phyloP scores from a whole-genome alignment of 2,329 filamentous ascomycete genomes.

The Scopulariopsis brevicaulis region DNA sequence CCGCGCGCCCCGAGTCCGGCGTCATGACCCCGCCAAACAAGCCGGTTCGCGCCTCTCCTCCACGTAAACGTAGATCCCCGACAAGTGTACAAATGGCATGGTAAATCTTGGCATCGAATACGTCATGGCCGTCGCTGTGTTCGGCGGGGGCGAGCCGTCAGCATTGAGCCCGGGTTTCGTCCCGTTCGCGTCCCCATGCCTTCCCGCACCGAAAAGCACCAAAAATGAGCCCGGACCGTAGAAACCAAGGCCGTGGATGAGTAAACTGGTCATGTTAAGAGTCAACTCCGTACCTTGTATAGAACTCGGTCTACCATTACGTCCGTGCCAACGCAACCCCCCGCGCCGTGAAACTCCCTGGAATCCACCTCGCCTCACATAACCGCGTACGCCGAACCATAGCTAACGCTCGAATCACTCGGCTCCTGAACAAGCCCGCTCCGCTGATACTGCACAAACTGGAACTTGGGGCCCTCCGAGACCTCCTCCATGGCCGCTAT shows the following conservation, averaged over 20 bases:
- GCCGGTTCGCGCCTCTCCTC: too few species aligned
- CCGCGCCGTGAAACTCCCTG: neutral
- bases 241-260: too few species aligned
- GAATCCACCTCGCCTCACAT: slow-evolving; percentile 26
- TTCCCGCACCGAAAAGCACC: neutral
- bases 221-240: neutral
- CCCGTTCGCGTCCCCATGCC: neutral
- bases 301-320: too few species aligned
- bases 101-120: too few species aligned
- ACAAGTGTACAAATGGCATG: too few species aligned
- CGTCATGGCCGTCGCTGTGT: too few species aligned
- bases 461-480: slow-evolving; percentile 45
- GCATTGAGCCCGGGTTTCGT: neutral
- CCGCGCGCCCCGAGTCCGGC: too few species aligned
- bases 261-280: too few species aligned
- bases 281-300: too few species aligned
- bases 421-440: slow-evolving; percentile 62
- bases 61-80: too few species aligned
- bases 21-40: too few species aligned
- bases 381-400: slow-evolving; percentile 83
- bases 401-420: slow-evolving; percentile 81
- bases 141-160: too few species aligned
- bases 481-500: slow-evolving; percentile 77
- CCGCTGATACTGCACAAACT: slow-evolving; percentile 76
- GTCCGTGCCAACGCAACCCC: neutral